These are phyloP conservation scores for Carex kokanica DNA, from an alignment of 176 grass and related monocot genomes.

Conservation along the genomic window DNA sequence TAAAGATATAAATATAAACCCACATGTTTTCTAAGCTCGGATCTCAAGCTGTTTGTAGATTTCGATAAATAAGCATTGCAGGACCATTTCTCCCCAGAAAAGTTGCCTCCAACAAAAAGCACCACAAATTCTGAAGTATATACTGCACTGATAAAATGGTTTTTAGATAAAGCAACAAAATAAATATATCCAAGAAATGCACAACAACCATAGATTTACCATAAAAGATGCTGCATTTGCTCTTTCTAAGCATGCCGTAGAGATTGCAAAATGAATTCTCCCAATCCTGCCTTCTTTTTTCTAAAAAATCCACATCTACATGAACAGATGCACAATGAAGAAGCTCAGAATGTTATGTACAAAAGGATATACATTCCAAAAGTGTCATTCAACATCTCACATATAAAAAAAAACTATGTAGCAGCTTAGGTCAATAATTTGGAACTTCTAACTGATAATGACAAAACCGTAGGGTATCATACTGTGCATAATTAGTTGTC, in stretches of 20 bases:
- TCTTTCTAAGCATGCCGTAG: conserved; percentile 89
- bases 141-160: conserved; percentile 34
- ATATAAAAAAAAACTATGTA: neutral
- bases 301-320: conserved; percentile 68
- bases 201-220: conserved; percentile 39
- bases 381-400: neutral
- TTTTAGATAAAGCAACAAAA: conserved; percentile 26
- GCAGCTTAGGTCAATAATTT: neutral
- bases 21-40: conserved; percentile 82
- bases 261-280: conserved; percentile 84
- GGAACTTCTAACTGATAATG: neutral
- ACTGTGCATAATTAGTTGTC: neutral
- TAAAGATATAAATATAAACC: conserved; percentile 8
- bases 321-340: conserved; percentile 6
- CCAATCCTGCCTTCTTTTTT: conserved; percentile 74
- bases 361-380: neutral
- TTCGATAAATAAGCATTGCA: conserved; percentile 82
- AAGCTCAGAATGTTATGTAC: conserved; percentile 2
- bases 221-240: conserved; percentile 78
- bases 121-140: conserved; percentile 86
- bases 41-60: conserved; percentile 73
- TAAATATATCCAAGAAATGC: conserved; percentile 13
- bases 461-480: neutral
- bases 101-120: conserved; percentile 55
- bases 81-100: conserved; percentile 43